These are phyloP conservation scores for Phytophthora foliorum DNA, from an alignment of 352 stramenopile species.

Conservation along the genomic window DNA sequence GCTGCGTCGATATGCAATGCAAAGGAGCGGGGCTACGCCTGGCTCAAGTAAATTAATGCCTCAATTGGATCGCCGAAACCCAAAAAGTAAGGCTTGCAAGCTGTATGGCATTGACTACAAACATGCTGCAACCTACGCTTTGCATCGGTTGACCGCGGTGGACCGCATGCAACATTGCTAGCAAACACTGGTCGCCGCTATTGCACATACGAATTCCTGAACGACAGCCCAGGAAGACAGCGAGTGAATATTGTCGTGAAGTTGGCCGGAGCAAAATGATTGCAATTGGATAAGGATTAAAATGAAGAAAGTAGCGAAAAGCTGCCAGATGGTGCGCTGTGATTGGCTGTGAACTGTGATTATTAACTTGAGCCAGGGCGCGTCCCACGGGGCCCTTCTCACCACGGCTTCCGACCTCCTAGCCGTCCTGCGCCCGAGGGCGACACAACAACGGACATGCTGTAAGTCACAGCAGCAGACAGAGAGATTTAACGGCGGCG, in stretches of 20 bases:
- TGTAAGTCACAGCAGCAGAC: no score
- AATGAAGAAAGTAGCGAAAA: conserved; percentile 29
- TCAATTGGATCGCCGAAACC: conserved; percentile 9
- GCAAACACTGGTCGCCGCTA: no score
- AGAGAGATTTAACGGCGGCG: background rate
- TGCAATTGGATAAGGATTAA: conserved; percentile 20
- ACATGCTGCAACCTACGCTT: background rate
- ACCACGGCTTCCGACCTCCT: background rate
- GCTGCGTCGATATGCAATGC: no score
- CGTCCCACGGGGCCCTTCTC: background rate
- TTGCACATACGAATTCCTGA: no score
- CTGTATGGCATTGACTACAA: background rate
- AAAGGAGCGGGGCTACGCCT: no score
- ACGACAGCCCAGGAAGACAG: no score
- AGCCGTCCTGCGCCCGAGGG: no score
- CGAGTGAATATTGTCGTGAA: no score
- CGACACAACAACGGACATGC: no score
- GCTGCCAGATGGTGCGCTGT: conserved; percentile 16
- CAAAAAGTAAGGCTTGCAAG: background rate
- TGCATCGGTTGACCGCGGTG: no score
- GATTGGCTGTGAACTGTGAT: conserved; percentile 21
- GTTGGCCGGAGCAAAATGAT: conserved; percentile 8
- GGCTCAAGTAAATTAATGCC: conserved; percentile 6
- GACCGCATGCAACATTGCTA: no score
- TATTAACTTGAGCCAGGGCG: conserved; percentile 26